These are phyloP conservation scores for Iberis pinnata DNA, from an alignment of 345 rosid genomes.

Conservation along the genomic window DNA sequence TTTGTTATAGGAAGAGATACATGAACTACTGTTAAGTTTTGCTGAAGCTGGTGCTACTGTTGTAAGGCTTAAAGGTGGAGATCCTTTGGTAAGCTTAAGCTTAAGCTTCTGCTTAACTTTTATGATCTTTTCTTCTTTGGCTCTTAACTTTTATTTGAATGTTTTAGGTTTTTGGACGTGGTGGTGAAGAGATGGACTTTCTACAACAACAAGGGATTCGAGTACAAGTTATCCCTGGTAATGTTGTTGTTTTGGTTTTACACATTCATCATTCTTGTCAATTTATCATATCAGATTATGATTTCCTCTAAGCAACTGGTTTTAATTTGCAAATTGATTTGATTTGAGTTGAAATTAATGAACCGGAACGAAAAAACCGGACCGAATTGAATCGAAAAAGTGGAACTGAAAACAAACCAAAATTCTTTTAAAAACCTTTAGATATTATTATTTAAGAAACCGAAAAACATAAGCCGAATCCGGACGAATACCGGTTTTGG, in stretches of 20 bases:
- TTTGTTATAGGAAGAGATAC: slow-evolving; percentile 79
- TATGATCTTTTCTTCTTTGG: not conserved
- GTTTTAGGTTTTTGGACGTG: slow-evolving; percentile 83
- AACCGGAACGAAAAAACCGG: too few relatives aligned
- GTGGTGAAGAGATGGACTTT: slow-evolving; percentile 99
- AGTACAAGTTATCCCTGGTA: slow-evolving; percentile 91
- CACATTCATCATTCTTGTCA: too few relatives aligned
- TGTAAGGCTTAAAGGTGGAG: slow-evolving; percentile 98
- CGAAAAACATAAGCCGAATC: too few relatives aligned
- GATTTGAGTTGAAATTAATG: too few relatives aligned
- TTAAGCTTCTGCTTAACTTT: not conserved
- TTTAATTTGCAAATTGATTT: too few relatives aligned
- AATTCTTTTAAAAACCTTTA: too few relatives aligned
- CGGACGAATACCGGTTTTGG: too few relatives aligned
- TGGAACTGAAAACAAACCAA: too few relatives aligned
- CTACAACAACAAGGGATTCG: slow-evolving; percentile 80
- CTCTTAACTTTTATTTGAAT: slow-evolving; percentile 3
- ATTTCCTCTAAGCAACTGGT: too few relatives aligned
- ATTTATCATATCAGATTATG: too few relatives aligned
- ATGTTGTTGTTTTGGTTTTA: not conserved
- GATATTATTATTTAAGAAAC: too few relatives aligned
- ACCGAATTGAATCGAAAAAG: too few relatives aligned
- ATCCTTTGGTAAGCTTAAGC: slow-evolving; percentile 69
- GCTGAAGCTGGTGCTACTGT: slow-evolving; percentile 96
- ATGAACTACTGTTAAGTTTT: slow-evolving; percentile 76